phyloP scores from a whole-genome alignment of 179 eudicot species.

The Heliamphora pulchella region DNA sequence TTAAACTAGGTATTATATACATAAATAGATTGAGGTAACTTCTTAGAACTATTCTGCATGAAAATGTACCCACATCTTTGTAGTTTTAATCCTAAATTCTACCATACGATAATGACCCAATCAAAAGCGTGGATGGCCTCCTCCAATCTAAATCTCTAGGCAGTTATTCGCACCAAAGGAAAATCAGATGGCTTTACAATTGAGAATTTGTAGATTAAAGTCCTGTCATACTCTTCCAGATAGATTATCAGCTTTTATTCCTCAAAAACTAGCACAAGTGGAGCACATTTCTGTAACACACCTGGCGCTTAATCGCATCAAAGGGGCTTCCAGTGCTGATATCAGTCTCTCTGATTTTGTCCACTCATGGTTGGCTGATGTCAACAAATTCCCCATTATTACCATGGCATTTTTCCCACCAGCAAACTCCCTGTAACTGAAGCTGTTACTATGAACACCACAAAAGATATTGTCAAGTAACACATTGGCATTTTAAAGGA shows the following conservation, averaged over 20 bases:
- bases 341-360: constrained; percentile 42
- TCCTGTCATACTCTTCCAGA: neutral
- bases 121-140: constrained; percentile 3
- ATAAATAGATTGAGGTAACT: neutral
- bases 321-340: constrained; percentile 42
- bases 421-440: constrained; percentile 41
- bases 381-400: constrained; percentile 55
- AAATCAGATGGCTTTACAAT: neutral
- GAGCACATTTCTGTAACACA: constrained; percentile 21
- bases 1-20: neutral
- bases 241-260: neutral
- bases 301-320: constrained; percentile 90
- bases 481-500: neutral
- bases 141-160: neutral
- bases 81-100: neutral
- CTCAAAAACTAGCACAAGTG: neutral
- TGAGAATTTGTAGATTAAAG: neutral
- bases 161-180: neutral
- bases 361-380: constrained; percentile 54
- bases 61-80: neutral
- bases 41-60: neutral
- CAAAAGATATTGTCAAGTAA: neutral
- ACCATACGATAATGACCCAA: constrained; percentile 7
- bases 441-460: neutral
- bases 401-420: constrained; percentile 53